Evolutionary conservation across 192 early-diverging fungal genomes (phyloP), one percentile per base, ranked within the genome.

Genomic region (Chytriomyces sp.): DNA sequence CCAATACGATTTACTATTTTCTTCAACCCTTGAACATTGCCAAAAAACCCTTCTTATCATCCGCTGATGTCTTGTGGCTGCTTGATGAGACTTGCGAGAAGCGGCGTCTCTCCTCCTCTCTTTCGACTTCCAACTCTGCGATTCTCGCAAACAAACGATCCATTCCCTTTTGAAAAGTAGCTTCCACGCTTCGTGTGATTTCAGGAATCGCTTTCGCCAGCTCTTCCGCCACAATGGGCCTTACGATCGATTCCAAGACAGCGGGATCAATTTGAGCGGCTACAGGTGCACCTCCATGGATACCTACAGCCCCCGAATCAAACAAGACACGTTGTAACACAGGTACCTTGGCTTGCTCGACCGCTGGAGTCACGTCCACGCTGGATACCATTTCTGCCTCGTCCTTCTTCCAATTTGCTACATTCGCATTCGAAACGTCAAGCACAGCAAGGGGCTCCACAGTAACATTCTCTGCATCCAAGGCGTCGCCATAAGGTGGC

Each of bases 401-500:
- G 39, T 65, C 63, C 38, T 30, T 19, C 40, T 17, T n/a, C 63
- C 39, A 65, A 12, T 40, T 25, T 28, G 17, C 26, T 1, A 41
- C 41, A 65, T 32, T 7, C 17, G 60, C 32, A 34, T 34, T 37
- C 14, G 19, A 17, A 17, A 12, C 60, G n/a, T 34, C 60, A 58
- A 58, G 56, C 60, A 39, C 28, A n/a, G 56, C 30, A 58, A 31
- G 12, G 19, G 60, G n/a, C 3, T 38, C 36, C 14, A 19, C 33
- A 37, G 39, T 22, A 19, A 49, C 22, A 49, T 49, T 22, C 22
- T 14, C 57, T 22, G 10, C 64, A 49, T 32, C 17, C 34, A 70
- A 58, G 10, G 53, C 67, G 36, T 70, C 67, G 32, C 67, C 67
- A 38, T 70, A 70, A 22, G 30, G 25, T 10, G 67, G 67, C 7